phyloP scores from a whole-genome alignment of 2,329 filamentous ascomycete genomes.

The Arthrobotrys conoides region DNA sequence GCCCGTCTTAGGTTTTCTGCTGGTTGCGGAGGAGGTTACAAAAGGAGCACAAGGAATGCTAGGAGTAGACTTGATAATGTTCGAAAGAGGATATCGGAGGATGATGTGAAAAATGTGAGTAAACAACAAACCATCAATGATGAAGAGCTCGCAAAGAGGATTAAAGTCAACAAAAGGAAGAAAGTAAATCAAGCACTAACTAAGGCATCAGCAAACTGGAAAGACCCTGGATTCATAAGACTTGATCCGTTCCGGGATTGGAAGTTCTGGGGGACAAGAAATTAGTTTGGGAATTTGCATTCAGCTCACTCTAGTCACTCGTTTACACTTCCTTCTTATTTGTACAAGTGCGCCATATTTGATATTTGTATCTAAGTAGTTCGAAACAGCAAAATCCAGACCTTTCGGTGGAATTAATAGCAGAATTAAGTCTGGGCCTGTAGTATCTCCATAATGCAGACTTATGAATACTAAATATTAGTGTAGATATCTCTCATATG shows the following conservation, averaged over 20 bases:
- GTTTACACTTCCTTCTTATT: background rate
- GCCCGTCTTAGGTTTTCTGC: background rate
- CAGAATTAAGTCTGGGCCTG: no score
- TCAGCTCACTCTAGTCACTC: background rate
- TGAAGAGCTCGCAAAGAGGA: background rate
- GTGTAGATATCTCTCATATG: no score
- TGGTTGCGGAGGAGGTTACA: background rate
- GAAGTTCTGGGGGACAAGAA: background rate
- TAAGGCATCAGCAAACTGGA: background rate
- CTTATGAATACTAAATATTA: background rate
- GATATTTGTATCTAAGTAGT: background rate
- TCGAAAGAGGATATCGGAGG: background rate
- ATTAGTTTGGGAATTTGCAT: background rate
- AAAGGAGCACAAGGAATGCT: background rate
- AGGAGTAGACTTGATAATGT: background rate
- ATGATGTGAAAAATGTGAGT: background rate
- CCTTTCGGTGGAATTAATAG: no score
- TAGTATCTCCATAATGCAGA: no score
- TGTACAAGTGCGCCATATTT: background rate
- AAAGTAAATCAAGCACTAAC: background rate
- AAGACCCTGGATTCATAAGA: background rate
- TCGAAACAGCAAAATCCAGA: background rate
- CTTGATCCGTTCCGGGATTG: background rate
- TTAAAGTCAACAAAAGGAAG: background rate
- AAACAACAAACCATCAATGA: background rate